phyloP scores from a whole-genome alignment of 2,329 filamentous ascomycete genomes.

The Mycosphaerelloides madeirae region DNA sequence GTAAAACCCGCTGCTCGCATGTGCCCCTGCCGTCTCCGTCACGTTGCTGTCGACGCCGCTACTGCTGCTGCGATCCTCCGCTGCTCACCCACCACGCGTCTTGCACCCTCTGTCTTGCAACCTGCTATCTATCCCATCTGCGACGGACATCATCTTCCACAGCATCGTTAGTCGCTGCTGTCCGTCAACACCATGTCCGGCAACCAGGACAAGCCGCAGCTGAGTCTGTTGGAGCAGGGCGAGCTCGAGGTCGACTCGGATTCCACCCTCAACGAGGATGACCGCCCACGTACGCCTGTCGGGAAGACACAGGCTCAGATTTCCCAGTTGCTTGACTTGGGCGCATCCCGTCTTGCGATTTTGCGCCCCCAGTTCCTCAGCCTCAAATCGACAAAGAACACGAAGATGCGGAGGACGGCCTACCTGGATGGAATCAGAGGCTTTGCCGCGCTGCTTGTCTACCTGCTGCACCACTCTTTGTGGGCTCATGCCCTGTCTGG shows the following conservation, averaged over 20 bases:
- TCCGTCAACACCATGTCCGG: background rate
- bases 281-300: slow-evolving; percentile 12
- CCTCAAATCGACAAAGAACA: slow-evolving; percentile 8
- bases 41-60: too few species aligned
- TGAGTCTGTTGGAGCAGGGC: slow-evolving; percentile 20
- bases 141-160: too few species aligned
- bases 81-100: too few species aligned
- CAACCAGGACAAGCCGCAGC: slow-evolving; percentile 9
- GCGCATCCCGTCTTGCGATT: slow-evolving; percentile 13
- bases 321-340: slow-evolving; percentile 10
- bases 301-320: slow-evolving; percentile 12
- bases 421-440: slow-evolving; percentile 63
- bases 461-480: slow-evolving; percentile 55
- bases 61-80: too few species aligned
- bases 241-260: slow-evolving; percentile 17
- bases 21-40: too few species aligned
- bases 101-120: too few species aligned
- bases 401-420: slow-evolving; percentile 47
- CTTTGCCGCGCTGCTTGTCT: slow-evolving; percentile 63
- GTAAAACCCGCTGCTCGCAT: too few species aligned
- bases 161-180: background rate
- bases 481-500: slow-evolving; percentile 47
- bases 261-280: slow-evolving; percentile 21
- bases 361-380: slow-evolving; percentile 17
- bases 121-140: too few species aligned